Evolutionary conservation across 2,329 filamentous ascomycete species (phyloP).

Genomic region (Fusarium abutilonis): DNA sequence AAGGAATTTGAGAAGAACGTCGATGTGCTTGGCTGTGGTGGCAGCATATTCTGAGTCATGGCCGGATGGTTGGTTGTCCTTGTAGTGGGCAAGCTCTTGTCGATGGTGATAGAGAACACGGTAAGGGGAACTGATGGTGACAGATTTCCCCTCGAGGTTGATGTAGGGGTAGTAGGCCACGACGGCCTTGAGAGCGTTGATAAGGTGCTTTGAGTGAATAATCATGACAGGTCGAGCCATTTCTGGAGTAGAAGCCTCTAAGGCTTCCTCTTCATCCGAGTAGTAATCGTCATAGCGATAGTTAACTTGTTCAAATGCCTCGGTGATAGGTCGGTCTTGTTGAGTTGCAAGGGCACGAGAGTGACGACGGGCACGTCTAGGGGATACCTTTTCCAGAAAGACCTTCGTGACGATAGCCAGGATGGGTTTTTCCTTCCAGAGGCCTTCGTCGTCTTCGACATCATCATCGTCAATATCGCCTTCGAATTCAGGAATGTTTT

Average conservation of each 20-base stretch:
- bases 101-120: constrained; percentile 59
- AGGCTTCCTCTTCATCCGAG: constrained; percentile 39
- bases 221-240: constrained; percentile 53
- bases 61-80: constrained; percentile 52
- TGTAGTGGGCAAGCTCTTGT: constrained; percentile 55
- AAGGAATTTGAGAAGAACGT: constrained; percentile 57
- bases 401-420: constrained; percentile 58
- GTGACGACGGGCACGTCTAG: constrained; percentile 10
- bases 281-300: constrained; percentile 44
- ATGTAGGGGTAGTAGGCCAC: constrained; percentile 60
- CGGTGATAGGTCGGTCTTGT: constrained; percentile 46
- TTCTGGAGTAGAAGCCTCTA: constrained; percentile 43
- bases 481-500: constrained; percentile 46
- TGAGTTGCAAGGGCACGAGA: constrained; percentile 12
- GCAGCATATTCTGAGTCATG: constrained; percentile 55
- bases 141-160: constrained; percentile 50
- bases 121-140: constrained; percentile 58
- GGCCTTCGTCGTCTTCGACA: constrained; percentile 26
- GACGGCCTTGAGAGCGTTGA: constrained; percentile 59
- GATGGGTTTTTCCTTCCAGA: constrained; percentile 47
- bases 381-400: constrained; percentile 33
- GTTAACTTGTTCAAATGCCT: constrained; percentile 41
- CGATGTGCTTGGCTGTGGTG: constrained; percentile 57
- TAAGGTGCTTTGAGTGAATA: constrained; percentile 57
- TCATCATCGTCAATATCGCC: constrained; percentile 44